phyloP scores from a whole-genome alignment of 192 early-diverging fungal genomes.

The Rhizophagus clarus region DNA sequence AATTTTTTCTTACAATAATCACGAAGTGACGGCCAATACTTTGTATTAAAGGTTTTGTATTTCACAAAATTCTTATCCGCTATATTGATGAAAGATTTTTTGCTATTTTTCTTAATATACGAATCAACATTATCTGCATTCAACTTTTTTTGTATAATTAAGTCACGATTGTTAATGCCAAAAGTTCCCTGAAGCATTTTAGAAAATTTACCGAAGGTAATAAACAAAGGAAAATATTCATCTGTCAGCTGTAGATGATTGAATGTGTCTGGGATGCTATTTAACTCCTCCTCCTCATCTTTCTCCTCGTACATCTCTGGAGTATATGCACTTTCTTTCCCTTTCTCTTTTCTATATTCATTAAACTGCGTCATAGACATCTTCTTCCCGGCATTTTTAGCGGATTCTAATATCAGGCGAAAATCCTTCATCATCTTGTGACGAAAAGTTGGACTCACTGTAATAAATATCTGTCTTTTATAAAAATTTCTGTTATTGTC shows the following conservation, averaged over 20 bases:
- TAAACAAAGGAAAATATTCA: slow-evolving; percentile 8
- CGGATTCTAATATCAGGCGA: neutral
- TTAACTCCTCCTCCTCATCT: neutral
- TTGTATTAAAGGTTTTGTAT: neutral
- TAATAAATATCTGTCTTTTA: slow-evolving; percentile 32
- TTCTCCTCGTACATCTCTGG: neutral
- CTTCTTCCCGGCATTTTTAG: neutral
- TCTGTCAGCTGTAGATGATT: neutral
- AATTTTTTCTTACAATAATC: neutral
- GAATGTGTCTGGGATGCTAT: neutral
- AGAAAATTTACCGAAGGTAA: slow-evolving; percentile 1
- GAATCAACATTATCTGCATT: neutral
- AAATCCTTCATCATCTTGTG: neutral
- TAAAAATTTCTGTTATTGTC: neutral
- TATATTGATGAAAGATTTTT: neutral
- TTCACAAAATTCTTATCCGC: neutral
- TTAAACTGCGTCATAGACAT: neutral
- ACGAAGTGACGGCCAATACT: neutral
- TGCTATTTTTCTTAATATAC: neutral
- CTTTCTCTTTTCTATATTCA: neutral
- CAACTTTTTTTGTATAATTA: neutral
- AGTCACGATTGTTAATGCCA: neutral
- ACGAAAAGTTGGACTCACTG: neutral
- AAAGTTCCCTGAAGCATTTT: slow-evolving; percentile 22
- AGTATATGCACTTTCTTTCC: neutral